Conservation (phyloP, 352 stramenopile species). For the Aphanomyces invadans region DNA sequence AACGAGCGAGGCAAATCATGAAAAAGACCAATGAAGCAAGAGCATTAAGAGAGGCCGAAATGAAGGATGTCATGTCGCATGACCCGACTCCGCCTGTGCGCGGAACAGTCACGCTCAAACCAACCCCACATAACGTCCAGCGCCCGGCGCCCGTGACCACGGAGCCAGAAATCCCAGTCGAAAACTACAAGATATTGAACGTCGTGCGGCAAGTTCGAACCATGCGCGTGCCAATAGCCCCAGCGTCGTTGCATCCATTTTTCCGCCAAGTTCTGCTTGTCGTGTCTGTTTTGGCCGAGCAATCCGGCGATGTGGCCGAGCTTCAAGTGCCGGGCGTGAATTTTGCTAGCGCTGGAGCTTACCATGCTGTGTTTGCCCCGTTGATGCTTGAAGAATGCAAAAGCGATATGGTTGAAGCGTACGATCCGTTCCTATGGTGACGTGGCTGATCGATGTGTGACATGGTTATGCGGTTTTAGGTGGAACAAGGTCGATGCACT, state of each 20-base stretch:
- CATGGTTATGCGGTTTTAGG: not conserved
- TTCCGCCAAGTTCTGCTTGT: constrained; percentile 70
- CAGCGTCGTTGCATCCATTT: constrained; percentile 70
- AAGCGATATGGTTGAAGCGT: constrained; percentile 66
- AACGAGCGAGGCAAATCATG: not conserved
- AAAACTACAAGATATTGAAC: constrained; percentile 21
- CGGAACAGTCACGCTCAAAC: not conserved
- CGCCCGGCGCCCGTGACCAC: not conserved
- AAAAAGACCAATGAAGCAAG: not conserved
- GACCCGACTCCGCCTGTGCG: not conserved
- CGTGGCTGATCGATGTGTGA: not conserved
- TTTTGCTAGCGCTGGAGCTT: constrained; percentile 64
- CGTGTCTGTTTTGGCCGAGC: constrained; percentile 50
- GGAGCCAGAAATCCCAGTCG: not conserved
- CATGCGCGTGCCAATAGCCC: constrained; percentile 60
- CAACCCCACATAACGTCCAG: not conserved
- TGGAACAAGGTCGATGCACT: not conserved
- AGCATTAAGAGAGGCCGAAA: not conserved
- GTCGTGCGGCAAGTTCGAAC: constrained; percentile 79
- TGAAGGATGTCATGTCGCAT: not conserved
- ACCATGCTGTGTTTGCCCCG: constrained; percentile 68
- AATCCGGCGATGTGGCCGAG: constrained; percentile 32
- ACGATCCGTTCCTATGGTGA: not conserved
- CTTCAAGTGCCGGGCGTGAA: constrained; percentile 43
- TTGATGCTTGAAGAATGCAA: constrained; percentile 76